phyloP scores from a whole-genome alignment of 805 yeast species.

The Clavispora phyllophila region DNA sequence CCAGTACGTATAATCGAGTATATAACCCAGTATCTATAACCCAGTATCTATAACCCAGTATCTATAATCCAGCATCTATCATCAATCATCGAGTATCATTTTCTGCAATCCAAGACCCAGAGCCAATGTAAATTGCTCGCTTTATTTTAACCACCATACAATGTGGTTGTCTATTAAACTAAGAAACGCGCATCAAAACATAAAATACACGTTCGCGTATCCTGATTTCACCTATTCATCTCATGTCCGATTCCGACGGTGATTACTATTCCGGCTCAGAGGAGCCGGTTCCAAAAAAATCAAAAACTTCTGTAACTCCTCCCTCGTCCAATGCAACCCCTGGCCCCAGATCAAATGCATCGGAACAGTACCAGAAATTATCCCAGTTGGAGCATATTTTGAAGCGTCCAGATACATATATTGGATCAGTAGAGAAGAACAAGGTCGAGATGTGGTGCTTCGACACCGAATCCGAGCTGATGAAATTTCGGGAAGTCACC shows the following conservation, averaged over 20 bases:
- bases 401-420: slow-evolving; percentile 96
- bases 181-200: slow-evolving; percentile 1
- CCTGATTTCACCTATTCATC: neutral
- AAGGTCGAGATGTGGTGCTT: slow-evolving; percentile 82
- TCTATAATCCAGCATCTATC: no score
- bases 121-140: no score
- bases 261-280: slow-evolving; percentile 2
- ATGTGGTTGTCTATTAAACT: no score
- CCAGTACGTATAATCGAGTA: no score
- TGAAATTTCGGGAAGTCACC: slow-evolving; percentile 54
- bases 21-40: no score
- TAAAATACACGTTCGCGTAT: neutral
- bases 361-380: slow-evolving; percentile 85
- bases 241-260: slow-evolving; percentile 3
- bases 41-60: no score
- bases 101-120: no score
- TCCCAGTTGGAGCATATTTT: slow-evolving; percentile 94
- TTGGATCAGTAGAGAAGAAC: slow-evolving; percentile 87
- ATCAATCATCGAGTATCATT: no score
- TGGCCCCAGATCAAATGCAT: slow-evolving; percentile 30
- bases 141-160: no score
- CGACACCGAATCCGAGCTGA: slow-evolving; percentile 43
- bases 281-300: slow-evolving; percentile 3
- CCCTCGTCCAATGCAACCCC: slow-evolving; percentile 12
- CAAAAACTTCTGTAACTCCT: slow-evolving; percentile 9